These are phyloP conservation scores for Macrotyloma uniflorum DNA, from an alignment of 306 rosid genomes.

Conservation along the genomic window DNA sequence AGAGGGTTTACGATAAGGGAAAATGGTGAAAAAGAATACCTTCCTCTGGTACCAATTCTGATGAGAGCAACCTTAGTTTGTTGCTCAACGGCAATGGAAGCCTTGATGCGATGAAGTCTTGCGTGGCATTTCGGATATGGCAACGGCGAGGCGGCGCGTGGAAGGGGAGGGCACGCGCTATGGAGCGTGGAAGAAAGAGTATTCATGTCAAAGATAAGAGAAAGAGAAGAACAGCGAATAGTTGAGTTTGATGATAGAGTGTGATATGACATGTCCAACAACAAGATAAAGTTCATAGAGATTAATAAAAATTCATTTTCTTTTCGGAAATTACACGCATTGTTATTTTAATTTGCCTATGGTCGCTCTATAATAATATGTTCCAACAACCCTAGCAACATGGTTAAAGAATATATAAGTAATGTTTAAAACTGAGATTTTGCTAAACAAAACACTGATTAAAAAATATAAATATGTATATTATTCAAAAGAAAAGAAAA, in stretches of 20 bases:
- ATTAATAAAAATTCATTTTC: not conserved
- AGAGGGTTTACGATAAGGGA: not conserved
- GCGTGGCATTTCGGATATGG: slow-evolving; percentile 39
- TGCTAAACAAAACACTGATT: too few species aligned
- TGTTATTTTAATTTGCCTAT: slow-evolving; percentile 1
- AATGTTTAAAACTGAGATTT: too few species aligned
- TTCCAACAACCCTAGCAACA: not conserved
- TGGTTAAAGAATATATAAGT: too few species aligned
- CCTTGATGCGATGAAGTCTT: slow-evolving; percentile 37
- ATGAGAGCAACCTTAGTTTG: slow-evolving; percentile 65
- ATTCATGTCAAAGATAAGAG: slow-evolving; percentile 8
- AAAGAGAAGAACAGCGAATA: not conserved
- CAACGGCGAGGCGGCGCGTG: slow-evolving; percentile 28
- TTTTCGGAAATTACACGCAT: slow-evolving; percentile 7
- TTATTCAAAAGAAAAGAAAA: too few species aligned
- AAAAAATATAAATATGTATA: too few species aligned
- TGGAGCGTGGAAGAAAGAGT: slow-evolving; percentile 31
- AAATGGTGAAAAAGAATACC: slow-evolving; percentile 47
- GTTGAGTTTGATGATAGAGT: not conserved
- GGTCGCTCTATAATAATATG: not conserved
- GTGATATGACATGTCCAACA: not conserved
- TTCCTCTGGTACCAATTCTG: slow-evolving; percentile 86
- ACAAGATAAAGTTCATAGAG: slow-evolving; percentile 8
- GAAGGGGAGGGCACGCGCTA: slow-evolving; percentile 46
- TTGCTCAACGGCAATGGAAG: slow-evolving; percentile 81